A percentile compares a stretch with the other conserved stretches of the same genome.
Evolutionary conservation across 208 protist genomes (phyloP).

Genomic region (Leishmania turanica): DNA sequence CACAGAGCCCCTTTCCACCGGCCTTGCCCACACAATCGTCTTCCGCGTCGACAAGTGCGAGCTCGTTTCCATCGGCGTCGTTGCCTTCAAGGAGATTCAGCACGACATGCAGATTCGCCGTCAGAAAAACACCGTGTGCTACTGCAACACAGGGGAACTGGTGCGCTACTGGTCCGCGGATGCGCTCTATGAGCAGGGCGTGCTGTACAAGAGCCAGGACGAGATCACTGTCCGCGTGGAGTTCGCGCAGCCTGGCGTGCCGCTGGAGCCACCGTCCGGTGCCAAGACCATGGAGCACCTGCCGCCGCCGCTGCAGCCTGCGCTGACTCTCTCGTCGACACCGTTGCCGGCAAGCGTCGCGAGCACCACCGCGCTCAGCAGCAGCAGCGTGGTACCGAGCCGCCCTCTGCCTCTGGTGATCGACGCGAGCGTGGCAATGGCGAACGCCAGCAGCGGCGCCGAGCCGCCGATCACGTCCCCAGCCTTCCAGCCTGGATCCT

Average conservation of each 20-base stretch:
- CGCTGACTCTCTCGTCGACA: conserved; percentile 8
- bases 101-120: conserved; percentile 58
- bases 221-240: conserved; percentile 55
- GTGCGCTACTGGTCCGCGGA: conserved; percentile 43
- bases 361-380: conserved; percentile 3
- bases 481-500: conserved; percentile 27
- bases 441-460: conserved; percentile 3
- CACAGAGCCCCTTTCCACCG: conserved; percentile 54
- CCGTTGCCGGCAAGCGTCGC: conserved; percentile 15
- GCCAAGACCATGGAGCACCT: not conserved
- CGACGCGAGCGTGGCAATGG: conserved; percentile 1
- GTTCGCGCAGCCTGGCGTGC: conserved; percentile 40
- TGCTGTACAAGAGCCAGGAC: conserved; percentile 60
- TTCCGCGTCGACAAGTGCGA: conserved; percentile 86
- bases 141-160: conserved; percentile 85
- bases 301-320: conserved; percentile 25
- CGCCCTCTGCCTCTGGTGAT: not conserved
- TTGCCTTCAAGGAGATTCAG: conserved; percentile 44
- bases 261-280: conserved; percentile 21
- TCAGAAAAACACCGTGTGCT: conserved; percentile 65
- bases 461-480: conserved; percentile 27
- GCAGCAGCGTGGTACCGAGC: not conserved
- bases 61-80: conserved; percentile 64
- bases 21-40: conserved; percentile 49
- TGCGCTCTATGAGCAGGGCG: conserved; percentile 44